Percentiles rank a stretch among this genome's conserved stretches.
Evolutionary conservation across 2,329 filamentous ascomycete species (phyloP).

Genomic region (Botrytis paeoniae): DNA sequence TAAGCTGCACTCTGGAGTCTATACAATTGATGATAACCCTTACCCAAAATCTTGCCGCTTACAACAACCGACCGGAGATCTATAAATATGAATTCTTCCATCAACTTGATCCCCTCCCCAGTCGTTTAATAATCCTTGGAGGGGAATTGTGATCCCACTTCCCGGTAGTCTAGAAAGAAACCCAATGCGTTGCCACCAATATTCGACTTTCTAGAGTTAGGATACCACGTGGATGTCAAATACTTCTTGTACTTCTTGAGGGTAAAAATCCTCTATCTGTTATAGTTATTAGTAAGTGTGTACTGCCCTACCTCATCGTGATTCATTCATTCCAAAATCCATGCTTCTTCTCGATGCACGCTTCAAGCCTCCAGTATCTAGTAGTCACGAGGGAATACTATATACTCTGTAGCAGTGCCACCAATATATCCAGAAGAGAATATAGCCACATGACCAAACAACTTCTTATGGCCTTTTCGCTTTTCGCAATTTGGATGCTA

Average conservation of each 20-base stretch:
- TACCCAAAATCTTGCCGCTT: neutral
- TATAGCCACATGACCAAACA: neutral
- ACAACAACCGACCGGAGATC: neutral
- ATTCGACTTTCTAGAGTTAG: neutral
- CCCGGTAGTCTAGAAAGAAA: neutral
- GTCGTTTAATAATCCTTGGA: neutral
- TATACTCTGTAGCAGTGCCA: neutral
- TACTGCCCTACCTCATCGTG: too few species aligned
- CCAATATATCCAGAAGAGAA: neutral
- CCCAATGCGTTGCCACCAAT: neutral
- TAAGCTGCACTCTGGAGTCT: neutral
- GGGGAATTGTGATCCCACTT: neutral
- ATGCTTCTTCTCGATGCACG: too few species aligned
- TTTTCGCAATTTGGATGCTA: neutral
- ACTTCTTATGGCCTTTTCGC: too few species aligned
- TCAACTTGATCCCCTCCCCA: neutral
- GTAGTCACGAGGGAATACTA: too few species aligned
- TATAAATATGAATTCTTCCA: neutral
- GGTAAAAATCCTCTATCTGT: too few species aligned
- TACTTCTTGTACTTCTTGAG: neutral
- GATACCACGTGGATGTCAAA: neutral
- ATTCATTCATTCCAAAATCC: too few species aligned
- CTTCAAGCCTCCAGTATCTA: too few species aligned
- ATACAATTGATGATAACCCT: neutral
- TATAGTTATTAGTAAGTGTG: too few species aligned